Base-by-base conservation (phyloP, 2,329 filamentous ascomycete species). In the Trichoderma brevicompactum region DNA sequence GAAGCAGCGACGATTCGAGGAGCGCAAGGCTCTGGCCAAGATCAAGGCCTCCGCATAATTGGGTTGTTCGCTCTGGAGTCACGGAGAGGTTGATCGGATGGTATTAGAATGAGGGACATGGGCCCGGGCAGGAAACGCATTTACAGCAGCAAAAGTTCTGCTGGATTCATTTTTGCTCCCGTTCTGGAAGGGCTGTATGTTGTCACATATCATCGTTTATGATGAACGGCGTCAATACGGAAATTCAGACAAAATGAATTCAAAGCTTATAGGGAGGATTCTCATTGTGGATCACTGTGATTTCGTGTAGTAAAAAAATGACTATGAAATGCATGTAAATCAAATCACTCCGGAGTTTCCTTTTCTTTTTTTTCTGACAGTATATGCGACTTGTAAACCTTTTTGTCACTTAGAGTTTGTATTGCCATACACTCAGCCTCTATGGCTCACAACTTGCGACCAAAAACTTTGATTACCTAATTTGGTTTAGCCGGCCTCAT, bases 1-100 rank as follows among this genome's bases (percentile, higher is more conserved):
- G 91, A 99, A 99, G 90, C 94, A 97, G 90, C 92, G 94, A 81
- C 92, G 94, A 81, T 98, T 96, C 85, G 94, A 97, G 87, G 90
- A 97, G 83, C 91, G 91, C 85, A 98, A 97, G 91, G 90, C 92
- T 77, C 87, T 96, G 79, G 92, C 93, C 80, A 96, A 97, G 89
- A 85, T 96, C 83, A 91, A 91, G 86, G 89, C 91, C 76, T 84
- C 89, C 76, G 89, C 91, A 81, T 92, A 91, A 83, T 79, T 77
- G 70, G 69, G 59, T 49, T 72, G 48, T 65, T 65, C 55, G 55
- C 70, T 70, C 66, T 65, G 72, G 73, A 72, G 68, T 70, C 67
- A 65, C 64, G 71, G 69, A 78, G 71, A 70, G 72, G 71, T 72
- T 72, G 70, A 73, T 70, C 70, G 71, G 74, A 71, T 74, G 74